Base-by-base conservation (phyloP, 2,329 filamentous ascomycete genomes). In the Stachybotrys echinatus region DNA sequence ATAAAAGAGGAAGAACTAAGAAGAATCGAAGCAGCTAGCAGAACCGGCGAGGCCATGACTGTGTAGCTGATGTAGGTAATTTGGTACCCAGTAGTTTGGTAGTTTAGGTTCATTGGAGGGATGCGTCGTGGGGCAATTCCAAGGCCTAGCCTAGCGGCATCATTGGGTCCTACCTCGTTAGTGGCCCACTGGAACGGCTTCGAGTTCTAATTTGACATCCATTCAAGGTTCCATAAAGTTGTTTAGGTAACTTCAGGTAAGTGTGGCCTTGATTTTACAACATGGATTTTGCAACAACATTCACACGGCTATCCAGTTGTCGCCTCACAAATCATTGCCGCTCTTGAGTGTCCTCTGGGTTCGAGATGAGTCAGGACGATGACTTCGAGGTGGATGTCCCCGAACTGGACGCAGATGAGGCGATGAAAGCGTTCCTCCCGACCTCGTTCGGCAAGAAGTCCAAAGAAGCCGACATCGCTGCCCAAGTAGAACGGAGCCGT, bases 371-470 rank as follows among this genome's bases (percentile, higher is more conserved):
- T 60, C 79, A 81, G 69, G 79, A 79, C 58, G 80, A 83, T 48
- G 81, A 85, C 44, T 73, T 76, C 58, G 74, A 80, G 54, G 71
- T 85, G 40, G 80, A 84, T 58, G 61, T 56, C 23, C 74, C 78
- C 18, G 73, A 75, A 31, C 60, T 85, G 53, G 75, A 77, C 31
- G 73, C 71, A 19, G 81, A 89, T 63, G 86, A 90, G 55, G 84
- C 85, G 39, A 80, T 92, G 76, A 80, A 85, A 62, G 79, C 83
- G 47, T 95, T 91, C 63, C 72, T 96, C 53, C 92, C 92, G 1
- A 77, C 84, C 3, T 83, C 89, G 0, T 96, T 97, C 65, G 92
- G 92, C 48, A 95, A 92, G 67, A 87, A 88, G 65, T 78, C 83
- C 37, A 85, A 82, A 58, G 81, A 85, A 55, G 75, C 88, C 58